Percentiles rank a stretch among this genome's conserved stretches.
phyloP scores from a whole-genome alignment of 768 basidiomycete genomes.

The Auriscalpium microsporum region DNA sequence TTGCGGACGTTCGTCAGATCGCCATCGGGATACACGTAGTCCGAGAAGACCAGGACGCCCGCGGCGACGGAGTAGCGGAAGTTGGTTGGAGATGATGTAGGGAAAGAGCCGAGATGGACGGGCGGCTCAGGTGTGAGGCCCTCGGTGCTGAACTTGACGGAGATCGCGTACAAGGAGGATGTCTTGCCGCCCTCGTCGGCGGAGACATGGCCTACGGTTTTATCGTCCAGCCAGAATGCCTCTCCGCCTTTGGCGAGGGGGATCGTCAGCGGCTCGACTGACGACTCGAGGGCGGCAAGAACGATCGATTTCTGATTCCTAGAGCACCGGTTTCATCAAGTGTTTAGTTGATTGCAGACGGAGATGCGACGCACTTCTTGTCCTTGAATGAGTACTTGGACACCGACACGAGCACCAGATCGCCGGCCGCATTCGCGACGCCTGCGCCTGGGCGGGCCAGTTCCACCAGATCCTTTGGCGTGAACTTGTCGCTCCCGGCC shows the following conservation, averaged over 20 bases:
- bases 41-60: slow-evolving; percentile 74
- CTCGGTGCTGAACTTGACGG: slow-evolving; percentile 37
- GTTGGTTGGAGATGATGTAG: slow-evolving; percentile 58
- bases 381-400: slow-evolving; percentile 66
- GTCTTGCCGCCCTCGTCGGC: slow-evolving; percentile 39
- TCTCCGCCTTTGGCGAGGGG: slow-evolving; percentile 64
- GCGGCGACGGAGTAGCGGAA: slow-evolving; percentile 55
- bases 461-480: slow-evolving; percentile 62
- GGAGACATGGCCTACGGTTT: slow-evolving; percentile 64
- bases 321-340: background rate
- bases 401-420: slow-evolving; percentile 57
- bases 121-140: slow-evolving; percentile 32
- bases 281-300: slow-evolving; percentile 49
- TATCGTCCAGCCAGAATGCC: slow-evolving; percentile 68
- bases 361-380: slow-evolving; percentile 47
- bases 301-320: slow-evolving; percentile 68
- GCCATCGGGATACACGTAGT: slow-evolving; percentile 70
- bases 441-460: slow-evolving; percentile 61
- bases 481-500: slow-evolving; percentile 49
- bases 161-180: slow-evolving; percentile 52
- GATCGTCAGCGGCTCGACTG: slow-evolving; percentile 42
- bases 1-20: slow-evolving; percentile 58
- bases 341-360: background rate
- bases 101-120: slow-evolving; percentile 53
- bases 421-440: slow-evolving; percentile 58